Base-by-base conservation (phyloP, 2,329 filamentous ascomycete genomes). In the Fusarium guadeloupense region DNA sequence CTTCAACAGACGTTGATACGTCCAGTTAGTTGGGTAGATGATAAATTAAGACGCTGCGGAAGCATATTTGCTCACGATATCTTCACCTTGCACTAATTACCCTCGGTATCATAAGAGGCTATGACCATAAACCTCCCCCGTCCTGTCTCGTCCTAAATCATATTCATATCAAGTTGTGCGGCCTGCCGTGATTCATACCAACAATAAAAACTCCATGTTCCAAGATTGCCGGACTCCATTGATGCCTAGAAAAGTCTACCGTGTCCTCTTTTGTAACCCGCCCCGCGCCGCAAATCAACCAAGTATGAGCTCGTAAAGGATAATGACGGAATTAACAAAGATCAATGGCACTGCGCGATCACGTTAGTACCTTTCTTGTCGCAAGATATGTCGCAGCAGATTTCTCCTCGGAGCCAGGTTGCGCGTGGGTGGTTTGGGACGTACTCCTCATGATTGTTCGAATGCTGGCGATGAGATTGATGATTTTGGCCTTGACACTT, bases 391-490 rank as follows among this genome's bases (percentile, higher is more conserved):
- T 16, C 35, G 20, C n/a, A 31, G 20, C 9, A 26, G 38, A 20
- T 19, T 21, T 26, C 39, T 13, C 4, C 25, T 31, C n/a, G n/a
- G n/a, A n/a, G n/a, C n/a, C n/a, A n/a, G 41, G 9, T 37, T n/a
- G 28, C 28, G 34, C 34, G 20, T 17, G 16, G 17, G 9, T 17
- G 4, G n/a, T 9, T 35, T 17, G 52, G n/a, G n/a, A 25, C 75
- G 46, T 70, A 97, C 93, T 93, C 80, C 94, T 86, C 92, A 96
- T 96, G 49, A 98, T 81, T 54, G 92, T 97, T 76, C 94, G 84
- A 68, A 97, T 89, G 71, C 91, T 95, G 30, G 91, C 91, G 66
- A 98, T 95, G 71, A 98, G 78, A 75, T 96, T 93, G 70, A 97
- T 89, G 35, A 93, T 83, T 76, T 95, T 95, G 45, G 89, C 89